Base-by-base conservation (phyloP, 345 rosid genomes). In the Arabis alpina region DNA sequence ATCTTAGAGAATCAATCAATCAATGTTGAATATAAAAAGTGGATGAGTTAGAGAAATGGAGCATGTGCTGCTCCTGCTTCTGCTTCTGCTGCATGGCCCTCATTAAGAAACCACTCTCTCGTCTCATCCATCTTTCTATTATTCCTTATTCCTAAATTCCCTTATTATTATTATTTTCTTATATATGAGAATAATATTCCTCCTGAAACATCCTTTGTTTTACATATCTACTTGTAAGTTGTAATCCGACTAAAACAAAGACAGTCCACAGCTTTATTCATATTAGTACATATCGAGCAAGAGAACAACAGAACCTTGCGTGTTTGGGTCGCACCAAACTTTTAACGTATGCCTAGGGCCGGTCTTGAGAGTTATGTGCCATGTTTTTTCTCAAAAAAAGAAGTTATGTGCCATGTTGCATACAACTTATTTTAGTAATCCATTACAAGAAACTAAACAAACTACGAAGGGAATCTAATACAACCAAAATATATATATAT, bases 41-140 rank as follows among this genome's bases (percentile, higher is more conserved):
- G 48, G 65, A 60, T 59, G 62, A 67, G 43, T 34, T 60, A 52
- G 49, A 58, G 72, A 59, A 42, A 66, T 59, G 68, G 68, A 66
- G 73, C 77, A 74, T 74, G 73, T 74, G 77, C 77, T 66, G 77
- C 72, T 67, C 54, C 72, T 44, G 44, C 73, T 74, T 2, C 77
- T 64, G 71, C 66, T 58, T 48, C 58, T 56, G 44, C 47, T 73
- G 77, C 72, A 74, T 74, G 67, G 77, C 77, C 73, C 77, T 66
- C 45, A 57, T 57, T 49, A 57, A 65, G 66, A 65, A 73, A 56
- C 77, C 77, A 66, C 67, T 74, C 55, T 40, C 60, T 74, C 67
- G 37, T 66, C 67, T 59, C 72, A 14, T 66, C 61, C 52, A 49
- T 39, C 15, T 66, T 60, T 49, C 32, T 43, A 14, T 59, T 74